These are phyloP conservation scores for Diaporthe velutina DNA, from an alignment of 2,329 filamentous ascomycete species.

Conservation along the genomic window DNA sequence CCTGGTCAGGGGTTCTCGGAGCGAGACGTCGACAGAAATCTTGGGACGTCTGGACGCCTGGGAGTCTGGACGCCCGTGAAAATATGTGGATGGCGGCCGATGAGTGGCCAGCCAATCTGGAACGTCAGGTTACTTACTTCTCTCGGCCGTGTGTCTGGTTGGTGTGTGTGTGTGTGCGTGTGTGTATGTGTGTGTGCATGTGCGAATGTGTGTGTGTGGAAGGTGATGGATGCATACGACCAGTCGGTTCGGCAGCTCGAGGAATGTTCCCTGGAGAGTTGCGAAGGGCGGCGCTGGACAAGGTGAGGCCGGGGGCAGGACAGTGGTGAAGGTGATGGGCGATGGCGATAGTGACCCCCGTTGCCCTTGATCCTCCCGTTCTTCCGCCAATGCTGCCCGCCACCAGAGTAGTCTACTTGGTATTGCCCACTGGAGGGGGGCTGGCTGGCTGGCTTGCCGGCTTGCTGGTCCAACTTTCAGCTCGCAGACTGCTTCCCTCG, in stretches of 20 bases:
- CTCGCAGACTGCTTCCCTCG: slow-evolving; percentile 25
- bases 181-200: background rate
- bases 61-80: too few species aligned
- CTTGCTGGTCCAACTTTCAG: slow-evolving; percentile 17
- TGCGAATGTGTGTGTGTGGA: background rate
- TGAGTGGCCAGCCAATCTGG: slow-evolving; percentile 5
- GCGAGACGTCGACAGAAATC: slow-evolving; percentile 20
- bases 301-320: background rate
- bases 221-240: slow-evolving; percentile 5
- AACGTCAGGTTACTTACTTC: background rate
- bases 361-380: background rate
- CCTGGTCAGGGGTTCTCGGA: slow-evolving; percentile 20
- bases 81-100: slow-evolving; percentile 6
- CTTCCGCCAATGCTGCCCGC: background rate
- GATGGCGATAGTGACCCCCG: background rate
- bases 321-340: background rate
- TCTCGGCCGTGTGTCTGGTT: slow-evolving; percentile 4
- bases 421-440: background rate
- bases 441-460: background rate
- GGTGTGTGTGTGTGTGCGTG: background rate
- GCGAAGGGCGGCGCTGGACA: background rate
- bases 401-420: background rate
- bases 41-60: background rate
- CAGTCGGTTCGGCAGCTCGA: slow-evolving; percentile 13
- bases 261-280: slow-evolving; percentile 1